Evolutionary conservation across 2,329 filamentous ascomycete genomes (phyloP).

Genomic region (Xylariales sp.): DNA sequence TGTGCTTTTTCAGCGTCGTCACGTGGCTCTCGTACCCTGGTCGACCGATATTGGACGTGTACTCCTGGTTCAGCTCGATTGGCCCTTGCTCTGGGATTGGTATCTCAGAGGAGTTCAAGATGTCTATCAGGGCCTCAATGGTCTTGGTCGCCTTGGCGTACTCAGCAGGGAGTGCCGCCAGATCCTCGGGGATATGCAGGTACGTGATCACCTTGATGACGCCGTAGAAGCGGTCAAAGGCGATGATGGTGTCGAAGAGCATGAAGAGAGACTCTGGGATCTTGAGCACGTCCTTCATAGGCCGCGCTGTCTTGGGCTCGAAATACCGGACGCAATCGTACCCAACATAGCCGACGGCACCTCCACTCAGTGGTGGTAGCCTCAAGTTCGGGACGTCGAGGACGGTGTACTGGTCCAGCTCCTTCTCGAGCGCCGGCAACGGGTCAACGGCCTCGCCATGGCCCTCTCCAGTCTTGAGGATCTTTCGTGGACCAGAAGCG

Average conservation of each 20-base stretch:
- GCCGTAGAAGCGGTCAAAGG: constrained; percentile 92
- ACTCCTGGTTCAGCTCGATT: constrained; percentile 70
- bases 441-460: constrained; percentile 84
- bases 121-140: constrained; percentile 64
- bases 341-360: constrained; percentile 92
- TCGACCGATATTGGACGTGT: constrained; percentile 87
- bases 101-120: constrained; percentile 69
- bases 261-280: constrained; percentile 96
- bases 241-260: constrained; percentile 91
- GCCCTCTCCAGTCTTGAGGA: constrained; percentile 82
- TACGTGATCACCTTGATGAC: constrained; percentile 93
- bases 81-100: constrained; percentile 73
- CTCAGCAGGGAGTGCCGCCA: constrained; percentile 54
- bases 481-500: constrained; percentile 73
- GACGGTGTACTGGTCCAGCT: constrained; percentile 74
- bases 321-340: constrained; percentile 98
- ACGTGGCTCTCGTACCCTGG: constrained; percentile 91
- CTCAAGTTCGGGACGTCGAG: constrained; percentile 77
- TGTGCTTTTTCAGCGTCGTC: constrained; percentile 80
- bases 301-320: constrained; percentile 89
- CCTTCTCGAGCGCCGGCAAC: constrained; percentile 73
- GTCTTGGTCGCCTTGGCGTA: constrained; percentile 65
- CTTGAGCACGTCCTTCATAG: constrained; percentile 80
- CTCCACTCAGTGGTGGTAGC: constrained; percentile 83
- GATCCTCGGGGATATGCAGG: constrained; percentile 61